These are phyloP conservation scores for Onygena corvina DNA, from an alignment of 2,329 filamentous ascomycete genomes.

Conservation along the genomic window DNA sequence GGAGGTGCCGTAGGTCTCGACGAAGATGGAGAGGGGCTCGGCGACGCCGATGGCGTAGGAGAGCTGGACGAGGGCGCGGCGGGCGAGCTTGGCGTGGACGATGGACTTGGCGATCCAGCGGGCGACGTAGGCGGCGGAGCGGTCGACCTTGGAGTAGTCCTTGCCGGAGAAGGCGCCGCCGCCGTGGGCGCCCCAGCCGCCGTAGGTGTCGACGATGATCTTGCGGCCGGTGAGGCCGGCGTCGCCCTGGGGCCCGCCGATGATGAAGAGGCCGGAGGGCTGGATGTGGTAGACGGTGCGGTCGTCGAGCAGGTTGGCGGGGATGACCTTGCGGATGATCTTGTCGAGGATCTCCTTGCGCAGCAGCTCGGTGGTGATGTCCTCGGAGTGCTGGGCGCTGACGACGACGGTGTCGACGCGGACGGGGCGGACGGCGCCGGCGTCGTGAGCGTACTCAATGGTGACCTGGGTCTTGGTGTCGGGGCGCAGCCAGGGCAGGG, in stretches of 20 bases:
- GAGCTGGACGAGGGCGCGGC: slow-evolving; percentile 90
- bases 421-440: slow-evolving; percentile 79
- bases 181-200: slow-evolving; percentile 98
- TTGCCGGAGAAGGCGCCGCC: slow-evolving; percentile 99
- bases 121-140: slow-evolving; percentile 90
- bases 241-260: slow-evolving; percentile 97
- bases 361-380: slow-evolving; percentile 80
- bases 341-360: slow-evolving; percentile 93
- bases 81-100: slow-evolving; percentile 74
- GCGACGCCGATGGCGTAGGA: slow-evolving; percentile 99
- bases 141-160: slow-evolving; percentile 99
- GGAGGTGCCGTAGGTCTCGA: slow-evolving; percentile 95
- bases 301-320: slow-evolving; percentile 80
- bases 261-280: slow-evolving; percentile 97
- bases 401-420: slow-evolving; percentile 95
- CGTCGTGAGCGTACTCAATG: slow-evolving; percentile 94
- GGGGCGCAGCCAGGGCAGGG: slow-evolving; percentile 84
- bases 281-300: slow-evolving; percentile 97
- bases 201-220: slow-evolving; percentile 99
- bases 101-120: slow-evolving; percentile 99
- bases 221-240: slow-evolving; percentile 97
- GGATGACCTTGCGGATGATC: slow-evolving; percentile 93
- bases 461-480: slow-evolving; percentile 99
- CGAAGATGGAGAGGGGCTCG: slow-evolving; percentile 94
- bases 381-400: slow-evolving; percentile 82